These are phyloP conservation scores for Chenopodium quinoa DNA, from an alignment of 148 eudicot genomes.

Conservation along the genomic window DNA sequence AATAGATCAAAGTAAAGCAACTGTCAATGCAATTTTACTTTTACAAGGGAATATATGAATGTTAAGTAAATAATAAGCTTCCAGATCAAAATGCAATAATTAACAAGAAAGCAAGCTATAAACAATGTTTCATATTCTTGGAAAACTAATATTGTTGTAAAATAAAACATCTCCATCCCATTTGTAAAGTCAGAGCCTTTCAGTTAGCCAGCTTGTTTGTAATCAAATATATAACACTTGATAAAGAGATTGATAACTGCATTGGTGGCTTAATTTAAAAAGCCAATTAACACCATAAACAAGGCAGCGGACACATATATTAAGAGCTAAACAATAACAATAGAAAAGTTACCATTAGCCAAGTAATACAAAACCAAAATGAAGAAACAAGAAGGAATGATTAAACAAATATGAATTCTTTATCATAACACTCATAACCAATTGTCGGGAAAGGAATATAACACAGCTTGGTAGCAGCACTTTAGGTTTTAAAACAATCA, in stretches of 20 bases:
- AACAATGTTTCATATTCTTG: too few species aligned
- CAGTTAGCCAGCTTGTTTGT: too few species aligned
- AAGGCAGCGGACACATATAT: background rate
- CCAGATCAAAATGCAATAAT: background rate
- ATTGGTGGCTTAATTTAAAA: background rate
- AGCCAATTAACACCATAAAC: background rate
- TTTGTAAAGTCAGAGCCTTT: too few species aligned
- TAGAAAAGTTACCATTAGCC: background rate
- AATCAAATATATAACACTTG: too few species aligned
- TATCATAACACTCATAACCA: background rate
- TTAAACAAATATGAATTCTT: background rate
- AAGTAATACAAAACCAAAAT: background rate
- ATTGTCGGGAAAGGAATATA: background rate
- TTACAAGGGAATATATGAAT: background rate
- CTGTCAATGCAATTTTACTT: background rate
- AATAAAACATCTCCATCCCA: too few species aligned
- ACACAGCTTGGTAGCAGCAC: background rate
- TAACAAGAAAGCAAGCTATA: background rate
- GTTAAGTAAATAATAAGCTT: background rate
- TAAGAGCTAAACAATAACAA: background rate
- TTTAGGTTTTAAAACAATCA: conserved; percentile 2
- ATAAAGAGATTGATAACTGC: background rate
- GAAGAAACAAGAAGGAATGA: background rate
- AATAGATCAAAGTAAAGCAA: background rate
- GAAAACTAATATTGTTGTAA: too few species aligned